Percentiles rank a stretch among this genome's conserved stretches.
Evolutionary conservation across 2,329 filamentous ascomycete genomes (phyloP).

Genomic region (Fusarium camptoceras): DNA sequence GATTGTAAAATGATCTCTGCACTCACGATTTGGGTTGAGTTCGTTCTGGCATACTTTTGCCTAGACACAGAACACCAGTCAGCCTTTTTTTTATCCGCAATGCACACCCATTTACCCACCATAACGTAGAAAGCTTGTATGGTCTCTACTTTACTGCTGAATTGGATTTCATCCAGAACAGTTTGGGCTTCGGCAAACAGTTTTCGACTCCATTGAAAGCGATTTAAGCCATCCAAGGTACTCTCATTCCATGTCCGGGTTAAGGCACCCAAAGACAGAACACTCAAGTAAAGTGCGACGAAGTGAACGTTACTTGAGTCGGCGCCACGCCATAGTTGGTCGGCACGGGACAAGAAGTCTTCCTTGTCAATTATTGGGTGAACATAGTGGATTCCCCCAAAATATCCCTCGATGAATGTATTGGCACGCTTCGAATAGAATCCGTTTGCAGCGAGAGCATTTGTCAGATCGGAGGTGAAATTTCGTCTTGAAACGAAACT

Average conservation of each 20-base stretch:
- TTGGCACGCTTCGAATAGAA: slow-evolving; percentile 13
- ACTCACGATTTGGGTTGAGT: slow-evolving; percentile 11
- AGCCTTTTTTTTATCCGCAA: background rate
- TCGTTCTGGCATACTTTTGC: slow-evolving; percentile 19
- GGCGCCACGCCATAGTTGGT: background rate
- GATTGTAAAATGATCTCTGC: background rate
- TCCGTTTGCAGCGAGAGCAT: background rate
- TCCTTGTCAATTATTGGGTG: slow-evolving; percentile 15
- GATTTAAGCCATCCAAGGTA: background rate
- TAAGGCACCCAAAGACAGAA: slow-evolving; percentile 8
- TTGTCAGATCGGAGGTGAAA: background rate
- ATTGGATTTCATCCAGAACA: background rate
- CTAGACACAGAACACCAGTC: background rate
- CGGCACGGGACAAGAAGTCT: background rate
- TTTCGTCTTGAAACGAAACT: slow-evolving; percentile 4
- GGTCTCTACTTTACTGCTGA: slow-evolving; percentile 5
- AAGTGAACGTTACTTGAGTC: background rate
- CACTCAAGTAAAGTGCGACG: slow-evolving; percentile 4
- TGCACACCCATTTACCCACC: background rate
- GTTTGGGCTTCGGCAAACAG: slow-evolving; percentile 4
- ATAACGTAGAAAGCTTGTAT: slow-evolving; percentile 9
- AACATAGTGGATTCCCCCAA: slow-evolving; percentile 3
- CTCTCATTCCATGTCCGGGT: background rate
- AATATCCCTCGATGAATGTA: slow-evolving; percentile 9
- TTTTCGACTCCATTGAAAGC: slow-evolving; percentile 6